phyloP scores from a whole-genome alignment of 345 rosid species.

The Salix purpurea region DNA sequence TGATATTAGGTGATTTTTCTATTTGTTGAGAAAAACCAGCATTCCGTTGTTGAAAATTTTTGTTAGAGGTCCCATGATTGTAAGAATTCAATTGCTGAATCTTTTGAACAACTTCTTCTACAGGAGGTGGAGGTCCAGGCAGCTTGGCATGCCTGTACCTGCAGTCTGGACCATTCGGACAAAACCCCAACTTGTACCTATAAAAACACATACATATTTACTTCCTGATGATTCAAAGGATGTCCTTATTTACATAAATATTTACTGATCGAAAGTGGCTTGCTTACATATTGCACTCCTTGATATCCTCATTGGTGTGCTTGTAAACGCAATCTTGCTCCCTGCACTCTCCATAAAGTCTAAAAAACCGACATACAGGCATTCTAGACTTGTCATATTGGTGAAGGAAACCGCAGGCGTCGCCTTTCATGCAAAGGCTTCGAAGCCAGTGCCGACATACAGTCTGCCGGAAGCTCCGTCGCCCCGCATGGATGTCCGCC shows the following conservation, averaged over 20 bases:
- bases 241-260: not conserved
- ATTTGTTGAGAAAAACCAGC: conserved; percentile 48
- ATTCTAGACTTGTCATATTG: conserved; percentile 96
- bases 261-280: not conserved
- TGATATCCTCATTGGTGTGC: conserved; percentile 94
- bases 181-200: conserved; percentile 97
- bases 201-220: conserved; percentile 1
- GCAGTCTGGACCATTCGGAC: conserved; percentile 98
- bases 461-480: conserved; percentile 95
- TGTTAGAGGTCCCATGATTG: conserved; percentile 51
- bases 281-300: conserved; percentile 94
- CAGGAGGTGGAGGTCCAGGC: conserved; percentile 94
- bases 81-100: conserved; percentile 81
- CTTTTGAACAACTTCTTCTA: conserved; percentile 93
- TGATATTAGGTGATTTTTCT: conserved; percentile 51
- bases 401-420: conserved; percentile 95
- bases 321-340: conserved; percentile 98
- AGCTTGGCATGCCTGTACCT: conserved; percentile 91
- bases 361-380: conserved; percentile 91
- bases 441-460: conserved; percentile 99
- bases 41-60: conserved; percentile 66
- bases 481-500: conserved; percentile 32
- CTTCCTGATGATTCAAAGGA: not conserved
- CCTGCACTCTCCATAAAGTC: conserved; percentile 89
- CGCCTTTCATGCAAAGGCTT: conserved; percentile 98